Percentiles rank a stretch among this genome's conserved stretches.
These are phyloP conservation scores for Schwanniomyces etchellsii DNA, from an alignment of 1,139 yeast genomes.

Conservation along the genomic window DNA sequence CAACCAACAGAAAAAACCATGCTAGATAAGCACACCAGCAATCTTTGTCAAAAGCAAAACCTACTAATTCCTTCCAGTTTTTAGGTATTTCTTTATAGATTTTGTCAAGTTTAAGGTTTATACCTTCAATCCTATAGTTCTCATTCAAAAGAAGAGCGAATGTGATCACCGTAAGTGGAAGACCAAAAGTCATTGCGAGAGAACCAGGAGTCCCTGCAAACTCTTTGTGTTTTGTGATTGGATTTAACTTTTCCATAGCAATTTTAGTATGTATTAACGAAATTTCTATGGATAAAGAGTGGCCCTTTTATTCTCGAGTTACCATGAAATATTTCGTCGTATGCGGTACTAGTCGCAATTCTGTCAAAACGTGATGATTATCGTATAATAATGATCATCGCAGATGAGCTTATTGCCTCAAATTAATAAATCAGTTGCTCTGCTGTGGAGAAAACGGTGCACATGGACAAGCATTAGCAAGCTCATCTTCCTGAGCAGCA, in stretches of 20 bases:
- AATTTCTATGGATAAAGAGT: too few relatives aligned
- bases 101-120: conserved; percentile 32
- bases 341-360: too few relatives aligned
- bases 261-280: too few relatives aligned
- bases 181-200: conserved; percentile 52
- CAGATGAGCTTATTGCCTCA: too few relatives aligned
- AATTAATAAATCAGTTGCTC: too few relatives aligned
- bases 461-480: too few relatives aligned
- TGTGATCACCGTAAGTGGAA: conserved; percentile 58
- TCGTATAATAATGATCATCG: too few relatives aligned
- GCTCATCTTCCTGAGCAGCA: too few relatives aligned
- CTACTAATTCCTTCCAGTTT: conserved; percentile 18
- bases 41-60: conserved; percentile 27
- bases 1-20: conserved; percentile 69
- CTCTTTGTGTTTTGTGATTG: conserved; percentile 63
- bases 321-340: too few relatives aligned
- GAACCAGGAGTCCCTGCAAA: conserved; percentile 81
- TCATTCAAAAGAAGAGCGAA: conserved; percentile 58
- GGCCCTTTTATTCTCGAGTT: too few relatives aligned
- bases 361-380: too few relatives aligned
- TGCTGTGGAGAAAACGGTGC: too few relatives aligned
- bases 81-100: conserved; percentile 24
- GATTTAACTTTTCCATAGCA: conserved; percentile 45
- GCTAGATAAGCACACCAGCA: conserved; percentile 62
- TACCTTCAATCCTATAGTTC: conserved; percentile 47